These are phyloP conservation scores for Immersiporthe knoxdaviesiana DNA, from an alignment of 2,329 filamentous ascomycete genomes.

Conservation along the genomic window DNA sequence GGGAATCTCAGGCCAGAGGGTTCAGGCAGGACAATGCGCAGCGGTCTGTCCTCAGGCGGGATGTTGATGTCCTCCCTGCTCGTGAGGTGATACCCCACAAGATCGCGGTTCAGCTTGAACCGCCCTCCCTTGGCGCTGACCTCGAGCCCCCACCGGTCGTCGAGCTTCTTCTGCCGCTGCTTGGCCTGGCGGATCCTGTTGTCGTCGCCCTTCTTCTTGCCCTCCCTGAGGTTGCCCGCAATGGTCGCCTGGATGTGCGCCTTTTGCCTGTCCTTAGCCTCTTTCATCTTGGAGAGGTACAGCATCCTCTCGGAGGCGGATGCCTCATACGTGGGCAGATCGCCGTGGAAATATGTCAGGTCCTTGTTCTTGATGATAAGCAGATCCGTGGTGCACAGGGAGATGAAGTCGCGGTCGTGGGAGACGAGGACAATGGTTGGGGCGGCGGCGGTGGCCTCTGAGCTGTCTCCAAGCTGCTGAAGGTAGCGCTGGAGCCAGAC, in stretches of 20 bases:
- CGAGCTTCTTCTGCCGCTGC: slow-evolving; percentile 80
- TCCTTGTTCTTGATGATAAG: slow-evolving; percentile 74
- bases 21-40: slow-evolving; percentile 61
- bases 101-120: slow-evolving; percentile 77
- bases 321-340: slow-evolving; percentile 71
- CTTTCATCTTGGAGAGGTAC: slow-evolving; percentile 75
- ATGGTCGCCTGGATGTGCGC: slow-evolving; percentile 82
- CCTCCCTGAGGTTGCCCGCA: slow-evolving; percentile 72
- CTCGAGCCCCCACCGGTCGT: slow-evolving; percentile 78
- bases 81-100: slow-evolving; percentile 62
- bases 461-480: slow-evolving; percentile 54
- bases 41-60: slow-evolving; percentile 62
- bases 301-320: slow-evolving; percentile 69
- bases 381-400: slow-evolving; percentile 77
- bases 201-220: slow-evolving; percentile 77
- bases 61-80: slow-evolving; percentile 72
- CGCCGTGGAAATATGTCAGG: slow-evolving; percentile 75
- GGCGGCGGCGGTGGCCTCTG: slow-evolving; percentile 47
- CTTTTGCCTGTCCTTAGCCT: slow-evolving; percentile 79
- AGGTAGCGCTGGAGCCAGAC: slow-evolving; percentile 83
- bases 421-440: slow-evolving; percentile 79
- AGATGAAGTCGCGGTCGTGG: slow-evolving; percentile 81
- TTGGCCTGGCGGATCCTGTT: slow-evolving; percentile 87
- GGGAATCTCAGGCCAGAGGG: slow-evolving; percentile 75
- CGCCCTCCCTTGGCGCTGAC: slow-evolving; percentile 71